Evolutionary conservation across 2,329 filamentous ascomycete species (phyloP), one percentile per base, ranked within the genome.

Genomic region (Aspergillus fischeri): DNA sequence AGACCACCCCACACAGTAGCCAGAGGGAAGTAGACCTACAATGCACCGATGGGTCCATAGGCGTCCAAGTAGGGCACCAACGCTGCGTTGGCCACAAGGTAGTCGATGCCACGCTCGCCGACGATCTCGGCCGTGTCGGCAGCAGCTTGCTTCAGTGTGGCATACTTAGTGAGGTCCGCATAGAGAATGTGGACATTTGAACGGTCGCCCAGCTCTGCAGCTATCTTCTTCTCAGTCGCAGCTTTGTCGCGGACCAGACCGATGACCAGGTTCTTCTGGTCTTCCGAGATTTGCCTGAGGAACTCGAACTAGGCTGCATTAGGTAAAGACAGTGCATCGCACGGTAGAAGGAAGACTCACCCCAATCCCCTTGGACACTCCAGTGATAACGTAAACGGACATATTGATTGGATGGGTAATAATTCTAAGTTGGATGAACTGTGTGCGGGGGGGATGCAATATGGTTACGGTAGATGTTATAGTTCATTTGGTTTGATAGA

Each of bases 281-380:
- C 68, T 21, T 65, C 62, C 1, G 81, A 81, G 3, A 82, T 60
- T 28, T 79, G 71, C n/a, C 67, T 68, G 28, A 84, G 58, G 64
- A 83, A 80, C 58, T 77, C 81, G 52, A 75, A 82, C 24, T 51
- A 42, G 49, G 27, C 42, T 92, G 90, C 14, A 94, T 75, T 20
- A 94, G 80, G 2, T n/a, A 49, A n/a, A 11, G 29, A 78, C 1
- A 92, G 83, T 38, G n/a, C 17, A 17, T 25, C 20, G 20, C 20
- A 28, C 17, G 17, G 51, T 48, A 32, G 21, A 44, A 24, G 17
- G 7, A 21, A 47, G 35, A 35, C 51, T 47, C 41, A 53, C 51
- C 41, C 51, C 27, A 11, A 47, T 53, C 20, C 51, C 51, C 27
- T 14, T 53, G 41, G 51, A 53, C 27, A 53, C 51, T 53, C 51